These are phyloP conservation scores for Metschnikowia arizonensis DNA, from an alignment of 805 yeast genomes.

Conservation along the genomic window DNA sequence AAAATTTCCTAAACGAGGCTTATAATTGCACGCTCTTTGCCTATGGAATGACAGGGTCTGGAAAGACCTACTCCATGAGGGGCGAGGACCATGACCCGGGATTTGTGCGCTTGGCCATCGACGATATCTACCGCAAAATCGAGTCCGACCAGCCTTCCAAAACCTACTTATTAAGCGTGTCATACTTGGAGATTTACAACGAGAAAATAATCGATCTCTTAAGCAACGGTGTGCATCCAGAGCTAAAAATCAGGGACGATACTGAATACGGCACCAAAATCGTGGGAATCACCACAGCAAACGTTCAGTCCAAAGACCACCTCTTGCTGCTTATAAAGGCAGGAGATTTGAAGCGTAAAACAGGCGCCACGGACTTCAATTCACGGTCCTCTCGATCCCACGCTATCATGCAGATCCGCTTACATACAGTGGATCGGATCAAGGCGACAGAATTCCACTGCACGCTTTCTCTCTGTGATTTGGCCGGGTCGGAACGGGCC, in stretches of 20 bases:
- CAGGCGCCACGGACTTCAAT: slow-evolving; percentile 88
- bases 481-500: slow-evolving; percentile 93
- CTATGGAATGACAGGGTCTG: slow-evolving; percentile 93
- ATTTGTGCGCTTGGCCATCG: slow-evolving; percentile 63
- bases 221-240: slow-evolving; percentile 33
- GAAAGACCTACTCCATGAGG: slow-evolving; percentile 84
- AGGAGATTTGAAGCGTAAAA: slow-evolving; percentile 74
- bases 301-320: slow-evolving; percentile 54
- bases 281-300: slow-evolving; percentile 64
- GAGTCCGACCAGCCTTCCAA: slow-evolving; percentile 24
- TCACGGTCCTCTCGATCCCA: slow-evolving; percentile 87
- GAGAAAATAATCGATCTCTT: slow-evolving; percentile 71
- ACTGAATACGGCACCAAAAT: slow-evolving; percentile 67
- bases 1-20: slow-evolving; percentile 58
- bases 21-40: slow-evolving; percentile 89
- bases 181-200: slow-evolving; percentile 83
- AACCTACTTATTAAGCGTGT: slow-evolving; percentile 49
- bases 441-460: slow-evolving; percentile 44
- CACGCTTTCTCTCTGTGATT: slow-evolving; percentile 81
- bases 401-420: slow-evolving; percentile 71
- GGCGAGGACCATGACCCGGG: slow-evolving; percentile 65
- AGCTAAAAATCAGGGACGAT: slow-evolving; percentile 77
- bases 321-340: slow-evolving; percentile 52
- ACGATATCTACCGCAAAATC: slow-evolving; percentile 51
- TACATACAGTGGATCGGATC: slow-evolving; percentile 42